Evolutionary conservation across 352 stramenopile genomes (phyloP).

Genomic region (Globisporangium uncinulatum): DNA sequence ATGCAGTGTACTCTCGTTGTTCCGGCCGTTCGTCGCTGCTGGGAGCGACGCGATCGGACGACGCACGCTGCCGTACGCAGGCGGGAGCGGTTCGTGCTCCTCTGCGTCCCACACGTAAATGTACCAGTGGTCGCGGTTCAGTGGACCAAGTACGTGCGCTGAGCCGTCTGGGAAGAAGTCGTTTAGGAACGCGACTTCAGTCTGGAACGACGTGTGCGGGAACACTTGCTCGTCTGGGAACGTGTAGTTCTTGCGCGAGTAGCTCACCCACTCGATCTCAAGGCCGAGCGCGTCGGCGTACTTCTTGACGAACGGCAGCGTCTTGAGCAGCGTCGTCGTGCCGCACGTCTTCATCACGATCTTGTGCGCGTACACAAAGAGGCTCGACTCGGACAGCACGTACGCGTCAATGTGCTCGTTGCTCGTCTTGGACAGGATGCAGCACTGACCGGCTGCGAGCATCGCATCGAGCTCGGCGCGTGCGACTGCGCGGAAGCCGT

Average conservation of each 20-base stretch:
- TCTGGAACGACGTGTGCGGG: constrained; percentile 95
- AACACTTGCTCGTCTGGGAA: constrained; percentile 98
- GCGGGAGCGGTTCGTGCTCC: constrained; percentile 36
- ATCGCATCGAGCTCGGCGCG: constrained; percentile 91
- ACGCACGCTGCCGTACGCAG: background rate
- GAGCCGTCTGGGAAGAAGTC: constrained; percentile 82
- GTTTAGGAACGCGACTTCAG: constrained; percentile 96
- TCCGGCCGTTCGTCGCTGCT: constrained; percentile 3
- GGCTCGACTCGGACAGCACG: constrained; percentile 94
- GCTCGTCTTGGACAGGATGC: constrained; percentile 94
- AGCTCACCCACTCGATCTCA: constrained; percentile 98
- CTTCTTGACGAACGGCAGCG: constrained; percentile 82
- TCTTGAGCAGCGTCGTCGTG: constrained; percentile 97
- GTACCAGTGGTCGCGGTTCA: constrained; percentile 99
- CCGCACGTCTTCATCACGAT: constrained; percentile 99
- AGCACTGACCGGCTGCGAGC: constrained; percentile 93
- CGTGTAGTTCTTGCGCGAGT: constrained; percentile 99
- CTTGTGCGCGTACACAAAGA: constrained; percentile 99
- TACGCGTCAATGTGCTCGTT: constrained; percentile 97
- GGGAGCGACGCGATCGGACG: constrained; percentile 4
- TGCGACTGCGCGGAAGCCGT: constrained; percentile 89
- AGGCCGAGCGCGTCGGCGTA: constrained; percentile 86
- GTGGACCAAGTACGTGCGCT: constrained; percentile 87
- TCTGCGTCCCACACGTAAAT: constrained; percentile 97
- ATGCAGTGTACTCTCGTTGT: constrained; percentile 71